Evolutionary conservation across 2,329 filamentous ascomycete species (phyloP).

Genomic region (Ophiostoma fasciatum): DNA sequence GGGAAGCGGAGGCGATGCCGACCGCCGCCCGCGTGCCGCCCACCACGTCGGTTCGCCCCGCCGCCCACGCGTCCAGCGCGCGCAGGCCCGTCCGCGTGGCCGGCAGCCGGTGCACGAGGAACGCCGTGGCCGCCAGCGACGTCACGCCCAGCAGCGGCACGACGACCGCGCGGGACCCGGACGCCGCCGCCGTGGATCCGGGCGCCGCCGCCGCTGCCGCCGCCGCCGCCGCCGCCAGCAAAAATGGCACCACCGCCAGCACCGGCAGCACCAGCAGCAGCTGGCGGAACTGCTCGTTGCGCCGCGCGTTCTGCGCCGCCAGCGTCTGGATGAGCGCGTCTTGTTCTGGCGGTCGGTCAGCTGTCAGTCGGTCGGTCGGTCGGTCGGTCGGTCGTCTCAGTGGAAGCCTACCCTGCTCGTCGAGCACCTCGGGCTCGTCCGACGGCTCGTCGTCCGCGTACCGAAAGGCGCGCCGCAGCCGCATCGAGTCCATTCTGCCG

Average conservation of each 20-base stretch:
- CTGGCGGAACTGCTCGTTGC: slow-evolving; percentile 42
- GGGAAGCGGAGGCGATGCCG: slow-evolving; percentile 13
- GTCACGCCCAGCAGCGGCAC: slow-evolving; percentile 43
- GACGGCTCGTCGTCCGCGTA: slow-evolving; percentile 52
- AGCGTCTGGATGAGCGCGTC: slow-evolving; percentile 46
- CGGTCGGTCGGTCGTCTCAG: too few relatives aligned
- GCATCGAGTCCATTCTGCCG: slow-evolving; percentile 26
- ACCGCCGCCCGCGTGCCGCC: background rate
- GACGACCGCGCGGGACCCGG: slow-evolving; percentile 19
- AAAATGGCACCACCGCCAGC: slow-evolving; percentile 20
- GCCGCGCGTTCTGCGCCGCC: slow-evolving; percentile 35
- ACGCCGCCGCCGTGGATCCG: slow-evolving; percentile 17
- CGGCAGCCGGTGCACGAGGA: slow-evolving; percentile 41
- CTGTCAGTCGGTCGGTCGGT: too few relatives aligned
- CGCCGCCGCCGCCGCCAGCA: slow-evolving; percentile 17
- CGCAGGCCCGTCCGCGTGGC: slow-evolving; percentile 38
- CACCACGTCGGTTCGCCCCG: slow-evolving; percentile 11
- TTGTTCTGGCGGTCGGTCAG: slow-evolving; percentile 37
- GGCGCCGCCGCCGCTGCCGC: slow-evolving; percentile 15
- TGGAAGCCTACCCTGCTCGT: slow-evolving; percentile 52
- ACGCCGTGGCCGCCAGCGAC: slow-evolving; percentile 47
- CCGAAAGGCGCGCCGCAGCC: slow-evolving; percentile 62
- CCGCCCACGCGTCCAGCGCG: slow-evolving; percentile 29
- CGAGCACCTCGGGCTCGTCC: slow-evolving; percentile 46
- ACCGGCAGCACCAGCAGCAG: slow-evolving; percentile 35